phyloP scores from a whole-genome alignment of 768 basidiomycete genomes.

The Macrolepiota fuliginosa region DNA sequence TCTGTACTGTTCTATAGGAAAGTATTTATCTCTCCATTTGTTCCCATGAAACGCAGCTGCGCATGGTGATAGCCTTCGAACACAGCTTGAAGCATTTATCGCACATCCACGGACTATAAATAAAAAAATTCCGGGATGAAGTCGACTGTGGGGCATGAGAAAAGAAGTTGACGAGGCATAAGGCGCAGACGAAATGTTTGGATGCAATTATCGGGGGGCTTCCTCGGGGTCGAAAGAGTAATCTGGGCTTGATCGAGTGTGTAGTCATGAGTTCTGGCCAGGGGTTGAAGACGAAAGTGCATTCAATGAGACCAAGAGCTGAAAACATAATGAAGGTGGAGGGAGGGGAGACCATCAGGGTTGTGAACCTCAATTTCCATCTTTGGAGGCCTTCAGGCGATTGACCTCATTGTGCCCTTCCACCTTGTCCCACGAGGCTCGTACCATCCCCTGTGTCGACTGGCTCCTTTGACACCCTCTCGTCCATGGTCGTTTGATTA shows the following conservation, averaged over 20 bases:
- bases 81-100: neutral
- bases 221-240: neutral
- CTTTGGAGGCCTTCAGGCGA: conserved; percentile 6
- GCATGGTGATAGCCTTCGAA: conserved; percentile 8
- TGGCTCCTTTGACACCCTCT: neutral
- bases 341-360: neutral
- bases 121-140: neutral
- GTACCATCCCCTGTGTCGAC: neutral
- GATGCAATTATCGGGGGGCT: neutral
- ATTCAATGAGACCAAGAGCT: neutral
- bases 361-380: conserved; percentile 1
- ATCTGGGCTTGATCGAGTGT: neutral
- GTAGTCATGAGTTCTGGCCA: neutral
- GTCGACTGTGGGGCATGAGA: conserved; percentile 1
- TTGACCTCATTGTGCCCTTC: neutral
- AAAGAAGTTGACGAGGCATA: conserved; percentile 9
- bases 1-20: neutral
- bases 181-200: neutral
- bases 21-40: neutral
- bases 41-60: conserved; percentile 4
- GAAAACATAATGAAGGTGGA: too few species aligned
- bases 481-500: neutral
- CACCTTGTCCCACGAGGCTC: conserved; percentile 5
- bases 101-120: neutral
- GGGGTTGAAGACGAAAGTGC: neutral